Percentiles rank a stretch among this genome's conserved stretches.
Conservation (phyloP, 345 rosid genomes). For the Gossypium raimondii region DNA sequence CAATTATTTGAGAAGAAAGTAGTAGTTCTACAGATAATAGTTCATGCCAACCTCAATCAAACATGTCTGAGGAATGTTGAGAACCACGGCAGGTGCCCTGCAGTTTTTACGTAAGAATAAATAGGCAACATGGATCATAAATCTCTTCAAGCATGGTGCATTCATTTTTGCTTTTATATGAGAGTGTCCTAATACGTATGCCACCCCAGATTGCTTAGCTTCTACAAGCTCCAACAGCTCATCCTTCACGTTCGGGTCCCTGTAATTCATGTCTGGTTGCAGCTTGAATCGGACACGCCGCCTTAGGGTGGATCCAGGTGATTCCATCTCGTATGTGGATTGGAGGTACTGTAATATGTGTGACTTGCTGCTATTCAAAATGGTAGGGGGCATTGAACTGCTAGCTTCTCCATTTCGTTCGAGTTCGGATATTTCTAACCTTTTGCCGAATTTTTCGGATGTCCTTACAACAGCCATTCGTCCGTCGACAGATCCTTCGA, state of each 20-base stretch:
- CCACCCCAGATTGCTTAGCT: constrained; percentile 71
- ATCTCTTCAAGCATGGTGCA: constrained; percentile 64
- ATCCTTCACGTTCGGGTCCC: constrained; percentile 58
- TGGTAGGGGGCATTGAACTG: constrained; percentile 30
- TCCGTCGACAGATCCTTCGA: constrained; percentile 55
- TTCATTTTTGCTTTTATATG: constrained; percentile 66
- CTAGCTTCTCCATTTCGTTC: constrained; percentile 38
- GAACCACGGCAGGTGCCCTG: constrained; percentile 63
- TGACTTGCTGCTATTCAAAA: constrained; percentile 60
- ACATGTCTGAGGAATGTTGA: constrained; percentile 83
- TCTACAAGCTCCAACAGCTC: constrained; percentile 75
- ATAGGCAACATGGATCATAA: constrained; percentile 62
- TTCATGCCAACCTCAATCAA: constrained; percentile 93
- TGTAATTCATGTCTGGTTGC: constrained; percentile 43
- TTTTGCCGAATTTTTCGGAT: constrained; percentile 70
- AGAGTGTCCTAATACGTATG: constrained; percentile 74
- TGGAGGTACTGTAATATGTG: constrained; percentile 47
- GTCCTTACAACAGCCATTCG: constrained; percentile 76
- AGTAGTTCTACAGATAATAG: constrained; percentile 49
- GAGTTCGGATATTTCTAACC: constrained; percentile 48
- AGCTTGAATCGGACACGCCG: constrained; percentile 52
- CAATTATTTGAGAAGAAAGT: background rate
- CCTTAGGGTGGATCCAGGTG: constrained; percentile 40
- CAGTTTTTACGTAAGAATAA: constrained; percentile 84
- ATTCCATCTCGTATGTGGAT: constrained; percentile 61